phyloP scores from a whole-genome alignment of 176 grass and related monocot genomes.

The Luzula sylvatica region DNA sequence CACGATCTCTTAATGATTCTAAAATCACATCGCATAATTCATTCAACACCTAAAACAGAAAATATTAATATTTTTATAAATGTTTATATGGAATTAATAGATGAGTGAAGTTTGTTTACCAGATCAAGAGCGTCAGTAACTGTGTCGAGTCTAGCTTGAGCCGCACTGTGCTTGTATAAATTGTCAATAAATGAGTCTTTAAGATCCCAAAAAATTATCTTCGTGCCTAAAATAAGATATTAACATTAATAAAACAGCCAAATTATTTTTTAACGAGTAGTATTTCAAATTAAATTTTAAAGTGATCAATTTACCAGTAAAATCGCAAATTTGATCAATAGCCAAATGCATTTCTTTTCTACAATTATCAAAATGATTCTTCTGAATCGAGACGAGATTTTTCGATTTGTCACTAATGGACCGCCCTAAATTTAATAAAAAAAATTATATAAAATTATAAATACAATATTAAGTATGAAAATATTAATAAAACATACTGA shows the following conservation, averaged over 20 bases:
- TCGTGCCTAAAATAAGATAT: conserved; percentile 52
- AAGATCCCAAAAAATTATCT: conserved; percentile 97
- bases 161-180: conserved; percentile 63
- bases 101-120: conserved; percentile 32
- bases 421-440: conserved; percentile 46
- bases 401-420: conserved; percentile 56
- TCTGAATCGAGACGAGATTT: conserved; percentile 38
- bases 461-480: conserved; percentile 16
- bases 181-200: conserved; percentile 83
- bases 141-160: conserved; percentile 59
- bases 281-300: conserved; percentile 15
- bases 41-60: conserved; percentile 68
- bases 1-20: conserved; percentile 81
- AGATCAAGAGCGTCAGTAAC: conserved; percentile 72
- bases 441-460: conserved; percentile 13
- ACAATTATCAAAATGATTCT: conserved; percentile 78
- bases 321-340: conserved; percentile 86
- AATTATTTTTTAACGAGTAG: neutral
- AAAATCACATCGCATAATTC: conserved; percentile 81
- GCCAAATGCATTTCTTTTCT: conserved; percentile 92
- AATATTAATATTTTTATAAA: neutral
- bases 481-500: conserved; percentile 44
- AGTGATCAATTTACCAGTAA: conserved; percentile 49
- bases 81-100: neutral
- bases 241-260: conserved; percentile 8